phyloP scores from a whole-genome alignment of 1,284 basidiomycete genomes.

The Ceratobasidium sp. region DNA sequence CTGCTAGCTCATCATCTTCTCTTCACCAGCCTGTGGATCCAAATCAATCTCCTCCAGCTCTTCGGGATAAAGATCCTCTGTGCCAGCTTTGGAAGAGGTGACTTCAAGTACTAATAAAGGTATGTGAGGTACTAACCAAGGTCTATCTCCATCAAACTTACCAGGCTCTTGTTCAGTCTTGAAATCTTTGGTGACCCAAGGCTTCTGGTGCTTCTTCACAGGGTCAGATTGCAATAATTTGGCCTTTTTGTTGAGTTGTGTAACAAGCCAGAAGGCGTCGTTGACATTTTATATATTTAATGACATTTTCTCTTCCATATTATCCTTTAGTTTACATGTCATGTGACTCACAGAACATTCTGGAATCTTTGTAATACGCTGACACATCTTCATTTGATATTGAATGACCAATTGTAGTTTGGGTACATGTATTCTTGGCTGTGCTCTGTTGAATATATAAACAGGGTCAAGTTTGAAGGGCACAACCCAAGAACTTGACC shows the following conservation, averaged over 20 bases:
- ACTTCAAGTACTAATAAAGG: not conserved
- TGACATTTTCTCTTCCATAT: no score
- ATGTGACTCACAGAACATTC: no score
- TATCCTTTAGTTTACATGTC: no score
- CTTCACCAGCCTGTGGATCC: not conserved
- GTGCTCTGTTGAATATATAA: no score
- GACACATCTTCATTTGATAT: no score
- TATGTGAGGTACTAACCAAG: not conserved
- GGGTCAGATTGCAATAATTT: not conserved
- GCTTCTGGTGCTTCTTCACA: not conserved
- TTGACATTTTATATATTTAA: no score
- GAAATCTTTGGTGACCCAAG: not conserved
- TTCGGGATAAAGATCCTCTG: not conserved
- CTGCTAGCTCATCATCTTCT: not conserved
- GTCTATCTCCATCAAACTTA: not conserved
- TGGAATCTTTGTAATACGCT: no score
- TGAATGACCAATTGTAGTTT: no score
- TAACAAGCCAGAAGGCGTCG: no score
- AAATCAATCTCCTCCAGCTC: not conserved
- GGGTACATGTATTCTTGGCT: no score
- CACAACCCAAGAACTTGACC: no score
- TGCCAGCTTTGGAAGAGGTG: not conserved
- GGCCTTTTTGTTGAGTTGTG: not conserved
- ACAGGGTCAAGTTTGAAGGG: no score
- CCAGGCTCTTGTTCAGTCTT: not conserved